Percentiles rank a stretch among this genome's conserved stretches.
These are phyloP conservation scores for Aaosphaeria arxii DNA, from an alignment of 2,329 filamentous ascomycete species.

Conservation along the genomic window DNA sequence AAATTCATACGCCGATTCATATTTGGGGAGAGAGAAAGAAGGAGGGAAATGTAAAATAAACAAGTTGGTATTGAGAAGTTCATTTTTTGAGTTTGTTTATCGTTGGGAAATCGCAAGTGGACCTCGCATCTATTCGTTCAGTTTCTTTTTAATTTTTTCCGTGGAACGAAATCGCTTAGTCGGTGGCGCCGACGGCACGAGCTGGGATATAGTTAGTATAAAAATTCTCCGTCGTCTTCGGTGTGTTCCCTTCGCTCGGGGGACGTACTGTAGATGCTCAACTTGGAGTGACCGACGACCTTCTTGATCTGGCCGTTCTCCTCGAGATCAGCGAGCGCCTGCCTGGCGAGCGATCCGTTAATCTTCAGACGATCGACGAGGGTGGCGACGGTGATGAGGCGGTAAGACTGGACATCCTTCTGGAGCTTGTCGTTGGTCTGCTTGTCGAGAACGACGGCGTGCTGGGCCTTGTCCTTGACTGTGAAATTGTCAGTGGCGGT, in stretches of 20 bases:
- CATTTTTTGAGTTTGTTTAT: too few relatives aligned
- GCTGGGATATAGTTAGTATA: constrained; percentile 13
- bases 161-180: constrained; percentile 22
- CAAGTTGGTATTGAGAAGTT: too few relatives aligned
- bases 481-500: constrained; percentile 36
- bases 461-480: constrained; percentile 99
- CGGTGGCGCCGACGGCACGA: constrained; percentile 35
- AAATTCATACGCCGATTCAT: too few relatives aligned
- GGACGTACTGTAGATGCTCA: constrained; percentile 92
- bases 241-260: background rate
- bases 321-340: constrained; percentile 88
- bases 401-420: constrained; percentile 99
- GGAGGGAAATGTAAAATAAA: too few relatives aligned
- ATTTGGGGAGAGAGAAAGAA: too few relatives aligned
- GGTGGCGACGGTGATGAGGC: constrained; percentile 96
- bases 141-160: too few relatives aligned
- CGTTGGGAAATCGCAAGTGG: too few relatives aligned
- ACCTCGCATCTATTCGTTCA: too few relatives aligned
- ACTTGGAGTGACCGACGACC: constrained; percentile 92
- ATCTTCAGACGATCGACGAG: constrained; percentile 99
- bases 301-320: constrained; percentile 99
- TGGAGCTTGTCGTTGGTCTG: constrained; percentile 94
- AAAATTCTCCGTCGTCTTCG: background rate
- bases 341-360: constrained; percentile 94
- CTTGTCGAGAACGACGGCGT: constrained; percentile 99